Evolutionary conservation across 495 filamentous ascomycete species (phyloP).

Genomic region (Penicillium dipodomyicola): DNA sequence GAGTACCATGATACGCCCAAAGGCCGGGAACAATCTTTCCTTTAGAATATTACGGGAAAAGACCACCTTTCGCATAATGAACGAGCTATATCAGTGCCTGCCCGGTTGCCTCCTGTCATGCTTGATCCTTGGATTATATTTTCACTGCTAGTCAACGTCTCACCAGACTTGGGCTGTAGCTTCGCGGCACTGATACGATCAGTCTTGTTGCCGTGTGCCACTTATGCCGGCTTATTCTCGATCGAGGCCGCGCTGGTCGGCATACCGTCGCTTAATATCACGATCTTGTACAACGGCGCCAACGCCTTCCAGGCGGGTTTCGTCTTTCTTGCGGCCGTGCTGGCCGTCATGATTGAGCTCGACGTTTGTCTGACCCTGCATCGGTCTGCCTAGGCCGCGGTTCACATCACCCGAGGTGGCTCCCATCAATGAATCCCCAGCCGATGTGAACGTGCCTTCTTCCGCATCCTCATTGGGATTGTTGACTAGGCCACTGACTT

Average conservation of each 20-base stretch:
- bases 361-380: constrained; percentile 55
- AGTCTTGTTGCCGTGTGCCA: constrained; percentile 33
- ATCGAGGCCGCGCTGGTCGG: constrained; percentile 34
- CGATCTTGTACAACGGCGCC: constrained; percentile 39
- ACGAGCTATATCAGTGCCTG: no score
- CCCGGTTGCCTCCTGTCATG: no score
- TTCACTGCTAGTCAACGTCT: no score
- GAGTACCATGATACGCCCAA: no score
- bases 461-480: constrained; percentile 40
- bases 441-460: constrained; percentile 39
- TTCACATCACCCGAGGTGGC: constrained; percentile 63
- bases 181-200: constrained; percentile 27
- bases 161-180: no score
- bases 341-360: constrained; percentile 58
- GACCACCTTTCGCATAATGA: no score
- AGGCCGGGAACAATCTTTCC: no score
- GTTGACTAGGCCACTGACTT: constrained; percentile 24
- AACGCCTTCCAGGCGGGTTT: constrained; percentile 53
- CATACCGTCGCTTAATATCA: constrained; percentile 26
- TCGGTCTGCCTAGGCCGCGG: constrained; percentile 58
- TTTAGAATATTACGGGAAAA: no score
- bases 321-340: constrained; percentile 52
- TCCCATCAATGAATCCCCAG: constrained; percentile 57
- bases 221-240: constrained; percentile 22
- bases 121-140: no score